Percentiles rank a stretch among this genome's conserved stretches.
Conservation (phyloP, 148 eudicot genomes). For the Chenopodium berlandieri region DNA sequence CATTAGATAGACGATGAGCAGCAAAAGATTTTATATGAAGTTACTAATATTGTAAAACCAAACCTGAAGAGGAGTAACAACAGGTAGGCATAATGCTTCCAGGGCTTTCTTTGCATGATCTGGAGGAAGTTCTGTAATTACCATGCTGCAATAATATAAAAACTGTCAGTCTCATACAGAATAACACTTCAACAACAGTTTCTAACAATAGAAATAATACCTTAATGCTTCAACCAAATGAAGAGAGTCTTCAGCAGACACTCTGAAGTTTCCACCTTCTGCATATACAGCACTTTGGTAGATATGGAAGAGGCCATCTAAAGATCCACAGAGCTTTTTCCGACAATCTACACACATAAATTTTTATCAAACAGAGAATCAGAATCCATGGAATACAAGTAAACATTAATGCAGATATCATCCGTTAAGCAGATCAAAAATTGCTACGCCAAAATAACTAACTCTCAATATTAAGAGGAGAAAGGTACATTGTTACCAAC, state of each 20-base stretch:
- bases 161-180: slow-evolving; percentile 20
- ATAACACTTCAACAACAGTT: not conserved
- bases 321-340: slow-evolving; percentile 85
- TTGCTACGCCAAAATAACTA: no score
- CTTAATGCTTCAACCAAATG: slow-evolving; percentile 96
- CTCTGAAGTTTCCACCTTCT: slow-evolving; percentile 82
- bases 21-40: not conserved
- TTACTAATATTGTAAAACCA: not conserved
- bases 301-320: slow-evolving; percentile 92
- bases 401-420: not conserved
- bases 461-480: not conserved
- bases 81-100: slow-evolving; percentile 90
- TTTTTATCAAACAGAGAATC: slow-evolving; percentile 7
- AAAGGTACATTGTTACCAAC: not conserved
- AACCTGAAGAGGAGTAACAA: slow-evolving; percentile 91
- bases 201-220: slow-evolving; percentile 38
- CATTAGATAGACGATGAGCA: not conserved
- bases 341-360: slow-evolving; percentile 65
- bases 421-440: not conserved
- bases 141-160: slow-evolving; percentile 61
- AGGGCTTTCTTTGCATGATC: slow-evolving; percentile 95
- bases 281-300: slow-evolving; percentile 82
- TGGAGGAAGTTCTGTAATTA: slow-evolving; percentile 92
- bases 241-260: slow-evolving; percentile 93
- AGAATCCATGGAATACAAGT: not conserved